Percentiles rank a stretch among this genome's conserved stretches.
These are phyloP conservation scores for Huntiella decipiens DNA, from an alignment of 2,329 filamentous ascomycete species.

Conservation along the genomic window DNA sequence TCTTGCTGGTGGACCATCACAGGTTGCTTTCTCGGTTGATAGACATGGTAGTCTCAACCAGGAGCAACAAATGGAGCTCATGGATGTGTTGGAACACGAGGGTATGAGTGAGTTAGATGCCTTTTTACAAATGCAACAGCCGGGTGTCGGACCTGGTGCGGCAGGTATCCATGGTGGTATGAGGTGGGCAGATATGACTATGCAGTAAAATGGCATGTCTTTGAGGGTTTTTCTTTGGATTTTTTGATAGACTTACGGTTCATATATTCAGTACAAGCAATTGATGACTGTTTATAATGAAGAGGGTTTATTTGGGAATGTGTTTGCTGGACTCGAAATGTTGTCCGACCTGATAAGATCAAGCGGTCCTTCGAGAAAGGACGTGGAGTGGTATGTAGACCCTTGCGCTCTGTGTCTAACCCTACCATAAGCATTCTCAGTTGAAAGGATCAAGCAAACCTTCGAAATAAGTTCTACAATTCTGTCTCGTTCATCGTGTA, in stretches of 20 bases:
- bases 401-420: no score
- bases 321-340: no score
- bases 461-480: no score
- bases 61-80: slow-evolving; percentile 65
- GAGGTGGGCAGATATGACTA: slow-evolving; percentile 6
- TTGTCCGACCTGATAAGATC: no score
- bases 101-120: slow-evolving; percentile 43
- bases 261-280: no score
- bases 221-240: neutral
- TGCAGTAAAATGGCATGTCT: neutral
- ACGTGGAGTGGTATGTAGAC: no score
- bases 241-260: no score
- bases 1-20: slow-evolving; percentile 12
- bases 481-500: no score
- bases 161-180: slow-evolving; percentile 10
- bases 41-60: slow-evolving; percentile 55
- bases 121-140: slow-evolving; percentile 28
- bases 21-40: slow-evolving; percentile 23
- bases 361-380: no score
- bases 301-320: neutral
- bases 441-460: no score
- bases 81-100: slow-evolving; percentile 58
- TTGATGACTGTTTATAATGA: neutral
- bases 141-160: slow-evolving; percentile 13
- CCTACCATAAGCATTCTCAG: no score